A percentile compares a stretch with the other conserved stretches of the same genome.
phyloP scores from a whole-genome alignment of 2,329 filamentous ascomycete species.

The Ascochyta rabiei region DNA sequence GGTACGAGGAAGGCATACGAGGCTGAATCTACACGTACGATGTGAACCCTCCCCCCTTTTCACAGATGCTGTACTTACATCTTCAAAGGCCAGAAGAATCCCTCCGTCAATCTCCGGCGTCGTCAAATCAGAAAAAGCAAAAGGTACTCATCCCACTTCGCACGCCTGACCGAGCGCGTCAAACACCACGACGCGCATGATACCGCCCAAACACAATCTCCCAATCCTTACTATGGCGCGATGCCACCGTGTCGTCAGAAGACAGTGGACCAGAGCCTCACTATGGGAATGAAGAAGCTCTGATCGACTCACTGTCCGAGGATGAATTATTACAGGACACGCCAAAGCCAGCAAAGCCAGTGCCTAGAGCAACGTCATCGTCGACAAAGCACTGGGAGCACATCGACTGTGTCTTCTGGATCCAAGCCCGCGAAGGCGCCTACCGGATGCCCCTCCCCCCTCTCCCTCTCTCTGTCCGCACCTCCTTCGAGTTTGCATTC shows the following conservation, averaged over 20 bases:
- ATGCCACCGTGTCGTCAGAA: neutral
- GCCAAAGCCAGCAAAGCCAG: neutral
- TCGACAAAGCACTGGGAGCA: neutral
- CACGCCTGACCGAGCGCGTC: neutral
- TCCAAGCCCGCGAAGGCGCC: neutral
- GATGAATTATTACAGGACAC: neutral
- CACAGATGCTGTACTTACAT: no score
- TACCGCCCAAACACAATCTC: no score
- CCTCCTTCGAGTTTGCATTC: neutral
- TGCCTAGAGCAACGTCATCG: neutral
- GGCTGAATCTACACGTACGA: no score
- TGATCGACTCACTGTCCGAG: neutral
- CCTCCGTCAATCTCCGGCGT: no score
- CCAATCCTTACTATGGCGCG: neutral
- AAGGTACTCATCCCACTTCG: neutral
- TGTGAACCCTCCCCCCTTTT: no score
- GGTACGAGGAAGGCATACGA: no score
- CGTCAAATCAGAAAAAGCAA: no score
- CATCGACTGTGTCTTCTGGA: conserved; percentile 1
- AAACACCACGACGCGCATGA: no score
- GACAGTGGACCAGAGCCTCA: neutral
- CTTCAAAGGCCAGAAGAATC: no score
- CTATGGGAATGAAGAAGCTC: neutral
- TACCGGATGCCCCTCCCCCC: neutral
- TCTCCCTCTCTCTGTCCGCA: neutral